These are phyloP conservation scores for Psilocybe subaeruginosa DNA, from an alignment of 768 basidiomycete species.

Conservation along the genomic window DNA sequence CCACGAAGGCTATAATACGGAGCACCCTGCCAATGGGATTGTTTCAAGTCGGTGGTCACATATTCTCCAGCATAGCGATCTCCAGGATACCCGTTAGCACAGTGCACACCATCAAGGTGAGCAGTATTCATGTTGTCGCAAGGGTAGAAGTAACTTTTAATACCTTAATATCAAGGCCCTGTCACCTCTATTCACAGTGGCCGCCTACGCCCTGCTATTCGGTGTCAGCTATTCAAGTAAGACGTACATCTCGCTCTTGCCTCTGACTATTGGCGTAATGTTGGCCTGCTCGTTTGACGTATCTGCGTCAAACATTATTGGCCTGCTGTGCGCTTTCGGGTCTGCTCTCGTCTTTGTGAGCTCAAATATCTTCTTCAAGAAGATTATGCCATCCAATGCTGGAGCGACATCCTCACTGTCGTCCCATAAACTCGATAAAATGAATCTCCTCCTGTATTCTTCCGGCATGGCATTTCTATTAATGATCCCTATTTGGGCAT, in stretches of 20 bases:
- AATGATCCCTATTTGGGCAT: constrained; percentile 96
- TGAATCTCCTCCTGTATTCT: constrained; percentile 94
- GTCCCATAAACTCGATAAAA: constrained; percentile 90
- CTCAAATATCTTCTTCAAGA: constrained; percentile 99
- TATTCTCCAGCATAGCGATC: constrained; percentile 97
- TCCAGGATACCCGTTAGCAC: constrained; percentile 96
- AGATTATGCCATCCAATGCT: constrained; percentile 81
- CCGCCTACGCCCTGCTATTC: constrained; percentile 92
- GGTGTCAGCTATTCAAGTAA: constrained; percentile 90
- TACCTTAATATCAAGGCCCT: constrained; percentile 63
- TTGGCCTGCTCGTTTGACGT: constrained; percentile 94
- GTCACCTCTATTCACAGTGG: constrained; percentile 96
- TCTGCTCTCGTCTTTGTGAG: constrained; percentile 96
- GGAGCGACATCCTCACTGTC: constrained; percentile 38
- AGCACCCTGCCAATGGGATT: constrained; percentile 94
- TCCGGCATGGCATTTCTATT: constrained; percentile 91
- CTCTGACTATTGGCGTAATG: constrained; percentile 96
- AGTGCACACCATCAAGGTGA: constrained; percentile 98
- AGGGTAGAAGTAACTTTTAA: background rate
- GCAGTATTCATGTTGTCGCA: constrained; percentile 20
- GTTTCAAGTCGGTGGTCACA: constrained; percentile 97
- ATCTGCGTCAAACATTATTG: constrained; percentile 81
- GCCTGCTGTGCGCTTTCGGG: constrained; percentile 94
- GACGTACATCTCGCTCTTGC: constrained; percentile 93
- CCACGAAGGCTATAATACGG: constrained; percentile 71